These are phyloP conservation scores for Jaltomata sinuosa DNA, from an alignment of 257 asterid genomes.

Conservation along the genomic window DNA sequence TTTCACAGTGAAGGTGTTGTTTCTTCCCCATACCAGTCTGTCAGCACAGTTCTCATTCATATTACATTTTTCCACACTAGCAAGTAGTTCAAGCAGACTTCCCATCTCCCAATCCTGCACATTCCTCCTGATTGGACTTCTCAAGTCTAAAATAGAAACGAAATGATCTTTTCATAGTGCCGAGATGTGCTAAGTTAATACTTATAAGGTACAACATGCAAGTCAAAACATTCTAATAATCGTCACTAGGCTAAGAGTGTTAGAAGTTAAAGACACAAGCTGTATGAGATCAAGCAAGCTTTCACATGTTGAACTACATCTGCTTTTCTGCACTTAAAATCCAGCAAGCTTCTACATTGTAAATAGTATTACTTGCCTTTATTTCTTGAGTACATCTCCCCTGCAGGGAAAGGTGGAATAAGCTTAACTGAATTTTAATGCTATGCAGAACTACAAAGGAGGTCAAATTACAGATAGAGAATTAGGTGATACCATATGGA, in stretches of 20 bases:
- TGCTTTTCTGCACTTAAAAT: neutral
- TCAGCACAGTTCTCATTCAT: too few relatives aligned
- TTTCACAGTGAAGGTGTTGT: too few relatives aligned
- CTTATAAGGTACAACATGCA: neutral
- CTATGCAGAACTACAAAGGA: conserved; percentile 40
- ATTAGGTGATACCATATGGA: conserved; percentile 40
- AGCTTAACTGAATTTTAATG: neutral
- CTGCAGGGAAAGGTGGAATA: neutral
- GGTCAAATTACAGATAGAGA: conserved; percentile 37
- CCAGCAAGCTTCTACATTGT: neutral
- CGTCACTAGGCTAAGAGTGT: neutral
- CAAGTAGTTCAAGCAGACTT: too few relatives aligned
- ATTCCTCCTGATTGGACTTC: neutral
- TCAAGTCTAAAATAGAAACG: neutral
- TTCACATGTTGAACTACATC: neutral
- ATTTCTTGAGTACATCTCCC: neutral
- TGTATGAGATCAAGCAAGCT: neutral
- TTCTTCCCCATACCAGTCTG: too few relatives aligned
- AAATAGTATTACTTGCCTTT: neutral
- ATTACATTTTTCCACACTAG: too few relatives aligned
- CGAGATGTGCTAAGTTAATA: neutral
- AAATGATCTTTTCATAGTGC: neutral
- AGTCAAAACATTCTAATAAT: neutral
- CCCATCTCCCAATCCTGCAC: too few relatives aligned
- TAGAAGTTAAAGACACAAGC: neutral